Percentiles rank a stretch among this genome's conserved stretches.
Evolutionary conservation across 2,329 filamentous ascomycete species (phyloP).

Genomic region (Thielaviopsis populi): DNA sequence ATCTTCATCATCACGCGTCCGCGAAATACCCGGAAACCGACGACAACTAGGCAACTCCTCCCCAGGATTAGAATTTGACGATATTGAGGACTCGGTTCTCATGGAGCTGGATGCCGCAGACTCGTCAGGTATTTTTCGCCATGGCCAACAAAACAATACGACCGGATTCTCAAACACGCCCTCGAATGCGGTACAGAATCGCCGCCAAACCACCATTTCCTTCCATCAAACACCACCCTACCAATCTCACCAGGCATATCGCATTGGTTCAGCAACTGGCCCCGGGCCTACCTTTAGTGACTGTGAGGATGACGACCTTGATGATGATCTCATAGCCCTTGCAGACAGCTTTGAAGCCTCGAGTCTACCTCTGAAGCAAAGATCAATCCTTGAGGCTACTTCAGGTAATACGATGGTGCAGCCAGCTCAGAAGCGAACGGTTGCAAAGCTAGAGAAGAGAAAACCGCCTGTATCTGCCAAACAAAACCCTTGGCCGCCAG

Average conservation of each 20-base stretch:
- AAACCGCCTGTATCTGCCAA: slow-evolving; percentile 21
- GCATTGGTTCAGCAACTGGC: background rate
- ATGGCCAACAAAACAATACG: background rate
- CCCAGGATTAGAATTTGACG: background rate
- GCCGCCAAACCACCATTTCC: background rate
- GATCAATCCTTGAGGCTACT: background rate
- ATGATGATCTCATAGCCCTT: slow-evolving; percentile 17
- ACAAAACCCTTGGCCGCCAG: slow-evolving; percentile 29
- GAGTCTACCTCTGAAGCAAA: slow-evolving; percentile 32
- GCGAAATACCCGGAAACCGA: background rate
- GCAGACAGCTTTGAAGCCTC: slow-evolving; percentile 18
- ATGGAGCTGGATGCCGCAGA: slow-evolving; percentile 12
- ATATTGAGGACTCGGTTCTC: slow-evolving; percentile 14
- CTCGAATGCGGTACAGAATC: background rate
- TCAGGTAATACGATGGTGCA: slow-evolving; percentile 26
- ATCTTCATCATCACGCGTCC: background rate
- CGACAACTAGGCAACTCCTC: background rate
- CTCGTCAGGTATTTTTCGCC: background rate
- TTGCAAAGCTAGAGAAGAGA: slow-evolving; percentile 21
- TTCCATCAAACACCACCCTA: background rate
- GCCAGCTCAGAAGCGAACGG: slow-evolving; percentile 21
- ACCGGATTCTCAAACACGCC: background rate
- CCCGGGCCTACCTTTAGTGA: slow-evolving; percentile 14
- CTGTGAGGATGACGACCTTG: slow-evolving; percentile 11
- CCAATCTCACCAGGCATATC: background rate